These are phyloP conservation scores for Solanum aculeatissimum DNA, from an alignment of 305 asterid genomes.

Conservation along the genomic window DNA sequence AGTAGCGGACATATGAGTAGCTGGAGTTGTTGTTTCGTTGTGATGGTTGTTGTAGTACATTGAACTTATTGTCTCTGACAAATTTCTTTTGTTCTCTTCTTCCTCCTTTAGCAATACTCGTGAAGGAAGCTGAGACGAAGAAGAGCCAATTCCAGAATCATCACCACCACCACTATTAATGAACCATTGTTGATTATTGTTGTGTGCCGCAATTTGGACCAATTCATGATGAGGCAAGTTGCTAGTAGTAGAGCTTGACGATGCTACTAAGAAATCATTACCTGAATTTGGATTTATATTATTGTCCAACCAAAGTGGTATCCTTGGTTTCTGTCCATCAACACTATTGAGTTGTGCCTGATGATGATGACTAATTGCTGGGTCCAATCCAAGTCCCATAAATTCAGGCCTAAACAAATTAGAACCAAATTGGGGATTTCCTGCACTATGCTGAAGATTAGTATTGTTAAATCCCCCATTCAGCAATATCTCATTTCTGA, in stretches of 20 bases:
- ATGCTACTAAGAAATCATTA: conserved; percentile 14
- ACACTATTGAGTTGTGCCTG: conserved; percentile 21
- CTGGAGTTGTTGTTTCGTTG: conserved; percentile 5
- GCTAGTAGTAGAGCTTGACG: conserved; percentile 29
- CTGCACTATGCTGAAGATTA: conserved; percentile 14
- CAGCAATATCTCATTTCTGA: conserved; percentile 41
- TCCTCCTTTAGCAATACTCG: conserved; percentile 42
- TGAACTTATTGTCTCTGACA: conserved; percentile 41
- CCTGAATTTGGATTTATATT: conserved; percentile 20
- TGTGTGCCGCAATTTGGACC: conserved; percentile 29
- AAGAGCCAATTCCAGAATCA: conserved; percentile 14
- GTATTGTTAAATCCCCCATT: conserved; percentile 13
- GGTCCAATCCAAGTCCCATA: conserved; percentile 26
- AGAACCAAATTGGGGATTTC: conserved; percentile 32
- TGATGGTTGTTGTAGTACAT: conserved; percentile 28
- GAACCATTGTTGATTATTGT: conserved; percentile 32
- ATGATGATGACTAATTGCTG: conserved; percentile 7
- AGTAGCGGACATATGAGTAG: conserved; percentile 69
- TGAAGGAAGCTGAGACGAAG: conserved; percentile 12
- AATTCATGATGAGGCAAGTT: conserved; percentile 28
- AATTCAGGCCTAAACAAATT: conserved; percentile 27
- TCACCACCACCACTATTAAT: conserved; percentile 8
- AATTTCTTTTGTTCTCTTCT: conserved; percentile 40
- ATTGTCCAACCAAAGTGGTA: conserved; percentile 69
- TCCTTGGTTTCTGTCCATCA: conserved; percentile 45